Evolutionary conservation across 352 stramenopile species (phyloP).

Genomic region (Globisporangium iwayamae): DNA sequence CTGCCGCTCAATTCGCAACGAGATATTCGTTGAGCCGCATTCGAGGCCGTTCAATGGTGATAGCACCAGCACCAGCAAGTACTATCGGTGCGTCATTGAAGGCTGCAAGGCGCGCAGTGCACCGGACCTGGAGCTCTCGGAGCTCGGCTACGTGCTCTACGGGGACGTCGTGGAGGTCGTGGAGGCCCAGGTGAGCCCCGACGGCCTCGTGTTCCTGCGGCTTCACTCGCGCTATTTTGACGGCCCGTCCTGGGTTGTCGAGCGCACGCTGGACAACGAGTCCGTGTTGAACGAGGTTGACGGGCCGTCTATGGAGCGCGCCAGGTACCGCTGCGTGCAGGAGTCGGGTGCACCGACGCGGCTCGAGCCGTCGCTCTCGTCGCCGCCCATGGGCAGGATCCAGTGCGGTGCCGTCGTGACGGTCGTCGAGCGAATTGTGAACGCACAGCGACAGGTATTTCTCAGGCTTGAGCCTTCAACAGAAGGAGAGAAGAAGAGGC

Average conservation of each 20-base stretch:
- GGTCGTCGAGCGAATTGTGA: constrained; percentile 54
- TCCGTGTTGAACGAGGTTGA: constrained; percentile 66
- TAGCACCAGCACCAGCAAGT: constrained; percentile 16
- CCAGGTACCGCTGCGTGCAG: constrained; percentile 69
- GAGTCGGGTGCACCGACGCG: constrained; percentile 57
- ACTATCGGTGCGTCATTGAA: constrained; percentile 71
- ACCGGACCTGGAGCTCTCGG: constrained; percentile 49
- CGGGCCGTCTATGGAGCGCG: constrained; percentile 27
- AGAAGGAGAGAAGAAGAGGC: background rate
- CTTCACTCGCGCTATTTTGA: constrained; percentile 73
- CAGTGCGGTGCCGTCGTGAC: constrained; percentile 49
- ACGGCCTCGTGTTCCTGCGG: constrained; percentile 62
- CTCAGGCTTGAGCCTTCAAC: constrained; percentile 21
- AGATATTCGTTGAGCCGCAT: constrained; percentile 63
- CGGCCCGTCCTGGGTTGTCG: constrained; percentile 59
- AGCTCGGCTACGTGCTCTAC: constrained; percentile 75
- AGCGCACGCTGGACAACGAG: constrained; percentile 75
- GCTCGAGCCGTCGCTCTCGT: constrained; percentile 49
- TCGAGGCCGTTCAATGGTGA: constrained; percentile 33
- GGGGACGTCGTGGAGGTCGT: constrained; percentile 75
- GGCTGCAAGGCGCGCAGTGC: constrained; percentile 59
- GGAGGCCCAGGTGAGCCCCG: constrained; percentile 30
- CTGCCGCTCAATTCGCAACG: constrained; percentile 70
- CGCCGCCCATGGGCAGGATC: constrained; percentile 53
- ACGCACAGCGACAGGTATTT: constrained; percentile 64